Percentiles rank a stretch among this genome's conserved stretches.
phyloP scores from a whole-genome alignment of 1,139 yeast genomes.

The Spathaspora sp. region DNA sequence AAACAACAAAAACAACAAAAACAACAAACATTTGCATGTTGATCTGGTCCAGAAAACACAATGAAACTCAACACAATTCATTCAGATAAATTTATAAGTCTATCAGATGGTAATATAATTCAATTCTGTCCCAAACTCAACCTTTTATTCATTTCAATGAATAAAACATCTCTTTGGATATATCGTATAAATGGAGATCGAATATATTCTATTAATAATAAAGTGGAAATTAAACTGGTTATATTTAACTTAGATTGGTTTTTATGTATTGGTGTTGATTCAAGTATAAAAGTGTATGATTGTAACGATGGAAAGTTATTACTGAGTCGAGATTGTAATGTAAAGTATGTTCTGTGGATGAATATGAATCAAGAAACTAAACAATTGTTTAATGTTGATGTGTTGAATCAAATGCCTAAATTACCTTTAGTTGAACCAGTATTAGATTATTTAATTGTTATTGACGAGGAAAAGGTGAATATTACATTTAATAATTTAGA shows the following conservation, averaged over 20 bases:
- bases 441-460: constrained; percentile 27
- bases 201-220: constrained; percentile 49
- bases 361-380: constrained; percentile 5
- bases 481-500: constrained; percentile 30
- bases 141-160: constrained; percentile 49
- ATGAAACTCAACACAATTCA: background rate
- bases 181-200: constrained; percentile 56
- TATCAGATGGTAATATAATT: constrained; percentile 41
- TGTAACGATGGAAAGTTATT: constrained; percentile 48
- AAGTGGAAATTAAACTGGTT: constrained; percentile 33
- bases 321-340: constrained; percentile 19
- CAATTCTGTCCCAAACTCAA: constrained; percentile 61
- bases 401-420: constrained; percentile 29
- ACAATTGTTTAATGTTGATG: constrained; percentile 25
- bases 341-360: constrained; percentile 28
- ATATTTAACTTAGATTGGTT: constrained; percentile 37
- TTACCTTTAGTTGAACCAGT: constrained; percentile 1
- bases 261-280: constrained; percentile 47
- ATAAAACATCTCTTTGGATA: constrained; percentile 49
- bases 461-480: constrained; percentile 18
- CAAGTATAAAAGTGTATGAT: constrained; percentile 46
- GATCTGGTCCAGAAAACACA: too few relatives aligned
- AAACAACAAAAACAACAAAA: too few relatives aligned
- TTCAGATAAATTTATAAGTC: constrained; percentile 30
- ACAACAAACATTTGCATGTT: too few relatives aligned